phyloP scores from a whole-genome alignment of 2,329 filamentous ascomycete species.

The Massarina eburnea region DNA sequence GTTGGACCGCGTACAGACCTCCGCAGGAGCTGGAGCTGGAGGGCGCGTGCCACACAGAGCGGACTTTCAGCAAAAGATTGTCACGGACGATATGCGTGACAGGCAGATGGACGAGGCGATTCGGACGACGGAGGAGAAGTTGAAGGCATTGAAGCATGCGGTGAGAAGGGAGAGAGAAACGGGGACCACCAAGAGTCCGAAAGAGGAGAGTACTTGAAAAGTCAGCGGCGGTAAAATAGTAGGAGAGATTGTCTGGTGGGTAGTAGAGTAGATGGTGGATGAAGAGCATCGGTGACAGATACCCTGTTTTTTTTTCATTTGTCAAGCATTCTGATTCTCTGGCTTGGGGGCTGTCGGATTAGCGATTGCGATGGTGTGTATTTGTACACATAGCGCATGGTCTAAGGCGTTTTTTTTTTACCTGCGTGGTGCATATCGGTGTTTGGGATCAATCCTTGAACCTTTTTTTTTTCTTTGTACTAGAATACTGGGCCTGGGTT shows the following conservation, averaged over 20 bases:
- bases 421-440: too few species aligned
- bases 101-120: slow-evolving; percentile 79
- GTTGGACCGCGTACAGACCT: slow-evolving; percentile 56
- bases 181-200: slow-evolving; percentile 20
- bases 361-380: too few species aligned
- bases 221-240: background rate
- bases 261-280: background rate
- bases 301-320: too few species aligned
- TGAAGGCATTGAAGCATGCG: slow-evolving; percentile 74
- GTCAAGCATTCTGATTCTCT: too few species aligned
- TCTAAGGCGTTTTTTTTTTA: too few species aligned
- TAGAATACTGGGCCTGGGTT: too few species aligned
- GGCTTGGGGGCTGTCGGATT: too few species aligned
- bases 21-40: slow-evolving; percentile 12
- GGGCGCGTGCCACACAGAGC: slow-evolving; percentile 30
- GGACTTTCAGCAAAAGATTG: slow-evolving; percentile 56
- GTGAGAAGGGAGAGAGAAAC: slow-evolving; percentile 45
- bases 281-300: too few species aligned
- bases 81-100: slow-evolving; percentile 62
- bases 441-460: too few species aligned
- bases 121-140: slow-evolving; percentile 79
- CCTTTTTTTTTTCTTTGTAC: too few species aligned
- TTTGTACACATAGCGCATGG: too few species aligned
- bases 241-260: background rate
- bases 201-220: slow-evolving; percentile 15